Base-by-base conservation (phyloP, 352 stramenopile genomes). In the Plasmopara viticola region DNA sequence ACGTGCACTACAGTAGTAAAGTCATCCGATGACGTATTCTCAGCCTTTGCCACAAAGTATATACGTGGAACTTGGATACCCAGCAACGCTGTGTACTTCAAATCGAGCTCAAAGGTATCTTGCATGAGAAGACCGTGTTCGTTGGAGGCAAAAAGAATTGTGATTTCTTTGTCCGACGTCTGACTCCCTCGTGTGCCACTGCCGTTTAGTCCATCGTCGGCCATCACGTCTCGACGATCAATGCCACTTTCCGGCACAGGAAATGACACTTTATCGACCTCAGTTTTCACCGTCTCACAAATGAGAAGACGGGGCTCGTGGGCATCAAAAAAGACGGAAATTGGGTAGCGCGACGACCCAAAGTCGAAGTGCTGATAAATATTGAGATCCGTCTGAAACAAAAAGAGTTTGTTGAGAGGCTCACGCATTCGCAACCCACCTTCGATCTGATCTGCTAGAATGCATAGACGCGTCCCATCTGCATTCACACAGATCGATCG, bases 91-190 rank as follows among this genome's bases (percentile, higher is more conserved):
- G 70, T 79, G 52, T 88, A 86, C 49, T 89, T 90, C 12, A 82
- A 41, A 15, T 94, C 81, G 8, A 96, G 60, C 20, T 94, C 78
- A 41, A 96, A 96, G 41, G 62, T 84, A 49, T 97, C 87, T 56
- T 97, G 91, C 76, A 97, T 91, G 7, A 97, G 70, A 14, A 97
- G 64, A 5, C 87, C 87, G 45, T 94, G 78, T 44, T 97, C 88
- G 44, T 90, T 86, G 17, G 90, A 96, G 6, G 86, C 90, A 61
- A 97, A 97, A 39, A 96, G 70, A n/a, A 94, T 87, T 4, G 76
- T 93, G 46, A 97, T 74, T 60, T 97, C 86, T 48, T 88, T 87
- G 45, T 90, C 82, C 0, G 76, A 76, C 6, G 77, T 43, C 9
- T 69, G 68, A 28, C 17, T 71, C 9, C 56, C 58, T 30, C 66